phyloP scores from a whole-genome alignment of 1,284 basidiomycete genomes.

The Salmacisia buchloeana region DNA sequence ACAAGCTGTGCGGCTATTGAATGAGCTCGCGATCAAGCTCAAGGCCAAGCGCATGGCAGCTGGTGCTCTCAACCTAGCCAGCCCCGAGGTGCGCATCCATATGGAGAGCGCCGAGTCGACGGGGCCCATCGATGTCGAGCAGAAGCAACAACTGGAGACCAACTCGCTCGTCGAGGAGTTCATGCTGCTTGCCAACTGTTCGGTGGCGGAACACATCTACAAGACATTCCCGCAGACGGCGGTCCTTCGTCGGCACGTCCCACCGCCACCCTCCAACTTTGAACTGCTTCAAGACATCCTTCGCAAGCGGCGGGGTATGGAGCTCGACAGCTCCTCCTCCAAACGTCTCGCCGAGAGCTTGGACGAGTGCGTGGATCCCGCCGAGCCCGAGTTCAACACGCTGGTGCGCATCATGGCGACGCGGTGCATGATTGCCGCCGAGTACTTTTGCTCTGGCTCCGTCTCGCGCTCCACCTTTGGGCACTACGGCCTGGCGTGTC shows the following conservation, averaged over 20 bases:
- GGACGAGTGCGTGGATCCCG: constrained; percentile 77
- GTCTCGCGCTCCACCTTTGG: constrained; percentile 86
- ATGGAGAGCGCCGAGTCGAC: constrained; percentile 85
- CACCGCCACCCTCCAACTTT: constrained; percentile 88
- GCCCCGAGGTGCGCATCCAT: constrained; percentile 92
- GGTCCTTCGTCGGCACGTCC: constrained; percentile 85
- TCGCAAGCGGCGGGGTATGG: constrained; percentile 74
- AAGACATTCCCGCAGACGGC: constrained; percentile 93
- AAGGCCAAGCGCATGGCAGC: constrained; percentile 82
- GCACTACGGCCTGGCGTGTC: constrained; percentile 91
- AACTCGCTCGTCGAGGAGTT: constrained; percentile 98
- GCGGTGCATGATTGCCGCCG: constrained; percentile 93
- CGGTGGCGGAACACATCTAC: constrained; percentile 84
- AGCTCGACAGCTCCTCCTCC: constrained; percentile 86
- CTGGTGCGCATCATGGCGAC: constrained; percentile 99
- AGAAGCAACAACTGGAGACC: constrained; percentile 86
- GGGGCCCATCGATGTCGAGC: constrained; percentile 94
- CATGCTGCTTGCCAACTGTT: constrained; percentile 96
- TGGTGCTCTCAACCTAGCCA: constrained; percentile 92
- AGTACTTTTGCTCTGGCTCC: constrained; percentile 95
- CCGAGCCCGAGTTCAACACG: constrained; percentile 79
- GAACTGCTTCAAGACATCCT: constrained; percentile 93
- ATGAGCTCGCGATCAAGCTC: constrained; percentile 77
- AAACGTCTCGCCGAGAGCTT: constrained; percentile 82
- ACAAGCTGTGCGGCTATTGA: constrained; percentile 80